These are phyloP conservation scores for Geosmithia putterillii DNA, from an alignment of 2,329 filamentous ascomycete species.

Conservation along the genomic window DNA sequence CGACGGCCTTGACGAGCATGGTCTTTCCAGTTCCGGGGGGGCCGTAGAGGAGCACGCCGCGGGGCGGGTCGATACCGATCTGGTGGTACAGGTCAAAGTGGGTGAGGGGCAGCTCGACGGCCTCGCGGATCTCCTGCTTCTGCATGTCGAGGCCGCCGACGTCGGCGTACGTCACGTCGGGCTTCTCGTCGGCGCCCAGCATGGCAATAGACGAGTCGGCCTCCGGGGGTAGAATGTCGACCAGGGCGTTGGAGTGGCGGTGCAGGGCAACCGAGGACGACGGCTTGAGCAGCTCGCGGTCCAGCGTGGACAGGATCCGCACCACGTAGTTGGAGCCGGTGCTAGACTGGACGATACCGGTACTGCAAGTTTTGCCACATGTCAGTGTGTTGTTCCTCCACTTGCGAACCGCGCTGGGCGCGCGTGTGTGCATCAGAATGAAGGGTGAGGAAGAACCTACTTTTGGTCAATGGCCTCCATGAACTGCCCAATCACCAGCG, in stretches of 20 bases:
- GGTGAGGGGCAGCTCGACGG: slow-evolving; percentile 89
- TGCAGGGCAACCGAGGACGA: slow-evolving; percentile 96
- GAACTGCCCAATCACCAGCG: slow-evolving; percentile 95
- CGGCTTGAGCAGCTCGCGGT: slow-evolving; percentile 95
- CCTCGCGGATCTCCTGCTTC: slow-evolving; percentile 98
- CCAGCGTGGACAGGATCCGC: slow-evolving; percentile 92
- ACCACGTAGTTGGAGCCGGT: slow-evolving; percentile 99
- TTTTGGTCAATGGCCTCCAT: slow-evolving; percentile 99
- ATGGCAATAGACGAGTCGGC: slow-evolving; percentile 98
- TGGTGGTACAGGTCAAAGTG: slow-evolving; percentile 99
- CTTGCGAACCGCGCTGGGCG: no score
- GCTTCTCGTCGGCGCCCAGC: slow-evolving; percentile 93
- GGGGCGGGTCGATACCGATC: slow-evolving; percentile 95
- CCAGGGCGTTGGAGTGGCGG: slow-evolving; percentile 94
- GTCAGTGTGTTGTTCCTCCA: no score
- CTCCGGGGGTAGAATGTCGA: slow-evolving; percentile 97
- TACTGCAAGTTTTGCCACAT: slow-evolving; percentile 45
- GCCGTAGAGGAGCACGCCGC: slow-evolving; percentile 90
- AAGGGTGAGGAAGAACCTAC: slow-evolving; percentile 34
- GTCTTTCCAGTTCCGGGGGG: slow-evolving; percentile 95
- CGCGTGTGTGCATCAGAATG: background rate
- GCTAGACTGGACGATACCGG: slow-evolving; percentile 95
- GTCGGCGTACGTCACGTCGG: slow-evolving; percentile 94
- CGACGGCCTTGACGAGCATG: slow-evolving; percentile 95
- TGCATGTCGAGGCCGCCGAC: slow-evolving; percentile 98